Evolutionary conservation across 768 basidiomycete species (phyloP), one percentile per base, ranked within the genome.

Genomic region (Lentinus tigrinus): DNA sequence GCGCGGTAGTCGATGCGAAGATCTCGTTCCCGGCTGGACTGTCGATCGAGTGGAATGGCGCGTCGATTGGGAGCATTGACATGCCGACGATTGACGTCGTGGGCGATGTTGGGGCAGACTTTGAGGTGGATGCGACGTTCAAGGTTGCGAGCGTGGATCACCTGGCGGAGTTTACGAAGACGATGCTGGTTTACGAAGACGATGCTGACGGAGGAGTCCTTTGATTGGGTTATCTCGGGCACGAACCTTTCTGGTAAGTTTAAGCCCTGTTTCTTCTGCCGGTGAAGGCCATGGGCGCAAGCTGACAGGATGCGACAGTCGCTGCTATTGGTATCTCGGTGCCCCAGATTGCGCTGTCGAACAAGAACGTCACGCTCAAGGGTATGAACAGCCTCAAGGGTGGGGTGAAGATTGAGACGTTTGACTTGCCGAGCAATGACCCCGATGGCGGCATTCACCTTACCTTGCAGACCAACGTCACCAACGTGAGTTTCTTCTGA

Each of bases 401-500:
- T 40, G 84, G 84, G 13, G 87, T 91, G 19, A 72, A 69, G 24
- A 87, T 91, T 57, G 71, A 84, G 24, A 79, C 82, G 2, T 91
- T 91, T 63, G 86, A 90, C 71, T 70, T 91, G 24, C 88, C 89
- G 0, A 74, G 77, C 11, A 78, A 91, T 64, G 88, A 90, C 63
- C 87, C 87, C 1, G 80, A 78, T 10, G 89, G 88, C 19, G 88
- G 89, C 11, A 85, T 91, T 52, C 81, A 82, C 65, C 73, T 91
- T 39, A 88, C 84, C 4, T 73, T 91, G 17, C 73, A 87, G 52
- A 81, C 88, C 0, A 78, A 77, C 10, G 73, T 84, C 3, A 71
- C 76, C 2, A 91, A 89, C 62, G 85, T 87, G 58, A 63, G 82
- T 65, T n/a, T 27, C 47, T 14, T 47, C 39, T n/a, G n/a, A n/a